Conservation (phyloP, 2,329 filamentous ascomycete species). For the Claviceps spartinae region DNA sequence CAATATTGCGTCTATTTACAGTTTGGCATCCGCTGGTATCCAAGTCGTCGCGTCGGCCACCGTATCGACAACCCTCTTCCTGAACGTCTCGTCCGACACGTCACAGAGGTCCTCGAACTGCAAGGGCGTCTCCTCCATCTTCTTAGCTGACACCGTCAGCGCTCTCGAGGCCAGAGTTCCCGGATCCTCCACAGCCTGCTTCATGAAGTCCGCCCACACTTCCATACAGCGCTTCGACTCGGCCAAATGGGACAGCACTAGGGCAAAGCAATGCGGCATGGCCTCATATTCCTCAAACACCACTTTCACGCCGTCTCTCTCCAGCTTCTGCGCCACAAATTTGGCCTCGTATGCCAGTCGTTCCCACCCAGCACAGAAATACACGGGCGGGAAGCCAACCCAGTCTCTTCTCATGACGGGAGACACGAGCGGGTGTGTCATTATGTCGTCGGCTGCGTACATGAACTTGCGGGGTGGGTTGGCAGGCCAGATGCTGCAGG, state of each 20-base stretch:
- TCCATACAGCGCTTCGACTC: constrained; percentile 38
- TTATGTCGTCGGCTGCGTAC: constrained; percentile 39
- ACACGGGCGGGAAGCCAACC: constrained; percentile 51
- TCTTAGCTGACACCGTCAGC: constrained; percentile 34
- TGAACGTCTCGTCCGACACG: constrained; percentile 30
- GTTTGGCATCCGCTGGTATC: constrained; percentile 14
- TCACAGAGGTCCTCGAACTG: constrained; percentile 28
- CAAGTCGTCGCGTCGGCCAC: constrained; percentile 10
- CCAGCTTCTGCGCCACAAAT: constrained; percentile 43
- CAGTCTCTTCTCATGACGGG: constrained; percentile 46
- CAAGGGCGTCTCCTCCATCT: constrained; percentile 33
- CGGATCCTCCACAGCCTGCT: constrained; percentile 22
- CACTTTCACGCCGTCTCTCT: constrained; percentile 43
- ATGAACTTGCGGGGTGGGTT: constrained; percentile 38
- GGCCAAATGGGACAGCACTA: constrained; percentile 35
- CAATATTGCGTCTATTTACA: constrained; percentile 10
- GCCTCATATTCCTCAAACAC: constrained; percentile 61
- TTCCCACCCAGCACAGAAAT: constrained; percentile 57
- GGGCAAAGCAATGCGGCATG: constrained; percentile 65
- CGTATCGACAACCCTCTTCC: constrained; percentile 21
- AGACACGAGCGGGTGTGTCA: constrained; percentile 54
- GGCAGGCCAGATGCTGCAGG: constrained; percentile 45
- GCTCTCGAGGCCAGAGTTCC: constrained; percentile 25
- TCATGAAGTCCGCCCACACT: constrained; percentile 44
- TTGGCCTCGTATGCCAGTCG: constrained; percentile 54